Evolutionary conservation across 345 rosid species (phyloP).

Genomic region (Erodium maritimum): DNA sequence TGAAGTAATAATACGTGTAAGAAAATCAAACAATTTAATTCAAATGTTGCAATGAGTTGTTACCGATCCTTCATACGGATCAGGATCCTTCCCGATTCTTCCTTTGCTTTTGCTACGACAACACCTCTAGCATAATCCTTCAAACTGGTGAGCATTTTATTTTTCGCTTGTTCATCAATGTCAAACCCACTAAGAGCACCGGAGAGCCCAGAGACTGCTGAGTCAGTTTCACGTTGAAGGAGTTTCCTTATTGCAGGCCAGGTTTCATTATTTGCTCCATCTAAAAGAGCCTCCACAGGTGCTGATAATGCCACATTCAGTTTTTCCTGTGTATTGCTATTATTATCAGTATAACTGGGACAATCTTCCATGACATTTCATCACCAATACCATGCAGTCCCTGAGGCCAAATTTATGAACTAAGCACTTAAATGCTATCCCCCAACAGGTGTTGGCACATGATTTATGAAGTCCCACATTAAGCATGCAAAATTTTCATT

Average conservation of each 20-base stretch:
- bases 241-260: constrained; percentile 88
- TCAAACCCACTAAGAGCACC: constrained; percentile 66
- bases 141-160: constrained; percentile 49
- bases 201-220: constrained; percentile 61
- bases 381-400: no score
- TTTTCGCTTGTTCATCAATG: constrained; percentile 48
- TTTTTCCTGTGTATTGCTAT: constrained; percentile 46
- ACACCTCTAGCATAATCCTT: constrained; percentile 52
- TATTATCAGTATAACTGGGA: constrained; percentile 10
- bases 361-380: not conserved
- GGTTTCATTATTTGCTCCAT: constrained; percentile 72
- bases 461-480: no score
- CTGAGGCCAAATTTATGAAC: no score
- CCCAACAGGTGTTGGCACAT: no score
- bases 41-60: constrained; percentile 9
- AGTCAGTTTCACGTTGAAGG: constrained; percentile 47
- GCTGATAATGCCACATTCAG: constrained; percentile 60
- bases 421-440: no score
- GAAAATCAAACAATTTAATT: constrained; percentile 9
- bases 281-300: constrained; percentile 88
- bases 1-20: constrained; percentile 1
- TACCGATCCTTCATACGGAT: constrained; percentile 93
- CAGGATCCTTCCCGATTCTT: constrained; percentile 82
- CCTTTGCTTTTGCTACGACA: constrained; percentile 83
- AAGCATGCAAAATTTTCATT: no score